Conservation (phyloP, 192 early-diverging fungal genomes). For the Entomortierella parvispora region DNA sequence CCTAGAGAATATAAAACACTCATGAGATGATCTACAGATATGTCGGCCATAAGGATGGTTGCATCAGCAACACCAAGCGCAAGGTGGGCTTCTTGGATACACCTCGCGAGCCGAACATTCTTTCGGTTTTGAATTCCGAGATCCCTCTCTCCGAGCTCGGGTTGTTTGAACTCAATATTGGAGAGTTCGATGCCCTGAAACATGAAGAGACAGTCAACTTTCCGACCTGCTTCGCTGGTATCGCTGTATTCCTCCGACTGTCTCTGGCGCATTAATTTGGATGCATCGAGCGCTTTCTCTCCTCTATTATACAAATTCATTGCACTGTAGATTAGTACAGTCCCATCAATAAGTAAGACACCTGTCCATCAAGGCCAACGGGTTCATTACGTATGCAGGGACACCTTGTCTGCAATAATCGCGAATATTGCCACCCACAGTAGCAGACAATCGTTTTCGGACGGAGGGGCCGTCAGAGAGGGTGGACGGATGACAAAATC, state of each 20-base stretch:
- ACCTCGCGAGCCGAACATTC: constrained; percentile 5
- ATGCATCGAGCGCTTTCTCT: constrained; percentile 2
- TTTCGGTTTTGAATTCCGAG: constrained; percentile 3
- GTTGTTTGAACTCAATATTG: constrained; percentile 1
- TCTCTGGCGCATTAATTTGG: constrained; percentile 2
- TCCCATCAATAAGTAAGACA: too few relatives aligned
- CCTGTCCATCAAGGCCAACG: too few relatives aligned
- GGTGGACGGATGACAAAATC: too few relatives aligned
- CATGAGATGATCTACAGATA: background rate
- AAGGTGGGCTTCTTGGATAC: constrained; percentile 10
- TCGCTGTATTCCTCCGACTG: background rate
- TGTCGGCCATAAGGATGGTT: background rate
- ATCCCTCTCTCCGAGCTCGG: background rate
- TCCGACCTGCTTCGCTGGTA: background rate
- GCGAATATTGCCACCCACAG: too few relatives aligned
- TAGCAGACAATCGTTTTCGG: too few relatives aligned
- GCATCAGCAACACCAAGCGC: background rate
- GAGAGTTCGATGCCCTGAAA: constrained; percentile 5
- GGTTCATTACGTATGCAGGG: too few relatives aligned
- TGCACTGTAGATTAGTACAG: too few relatives aligned
- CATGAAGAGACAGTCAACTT: constrained; percentile 15
- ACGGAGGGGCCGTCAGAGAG: too few relatives aligned
- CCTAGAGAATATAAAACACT: constrained; percentile 1
- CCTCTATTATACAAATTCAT: constrained; percentile 10
- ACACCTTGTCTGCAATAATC: too few relatives aligned